Conservation (phyloP, 2,329 filamentous ascomycete species). For the Dactylella cylindrospora region DNA sequence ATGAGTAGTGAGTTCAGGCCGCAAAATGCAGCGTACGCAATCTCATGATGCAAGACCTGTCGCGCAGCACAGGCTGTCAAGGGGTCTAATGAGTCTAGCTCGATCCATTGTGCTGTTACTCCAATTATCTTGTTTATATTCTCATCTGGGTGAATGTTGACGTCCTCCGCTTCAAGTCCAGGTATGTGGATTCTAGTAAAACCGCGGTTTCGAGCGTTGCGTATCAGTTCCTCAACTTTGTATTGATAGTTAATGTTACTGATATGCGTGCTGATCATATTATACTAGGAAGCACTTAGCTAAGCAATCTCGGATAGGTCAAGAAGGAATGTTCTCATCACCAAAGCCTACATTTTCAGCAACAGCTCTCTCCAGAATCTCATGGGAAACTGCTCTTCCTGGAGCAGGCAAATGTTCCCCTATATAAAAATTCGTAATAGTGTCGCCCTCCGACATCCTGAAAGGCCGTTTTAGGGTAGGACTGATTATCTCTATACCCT, state of each 20-base stretch:
- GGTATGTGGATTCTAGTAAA: slow-evolving; percentile 56
- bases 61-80: slow-evolving; percentile 78
- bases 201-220: slow-evolving; percentile 52
- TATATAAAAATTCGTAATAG: slow-evolving; percentile 22
- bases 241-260: slow-evolving; percentile 72
- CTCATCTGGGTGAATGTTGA: slow-evolving; percentile 49
- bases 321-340: background rate
- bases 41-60: slow-evolving; percentile 77
- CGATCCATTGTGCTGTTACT: slow-evolving; percentile 48
- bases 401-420: slow-evolving; percentile 42
- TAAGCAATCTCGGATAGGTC: background rate
- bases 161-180: slow-evolving; percentile 61
- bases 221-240: slow-evolving; percentile 61
- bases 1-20: slow-evolving; percentile 82
- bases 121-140: slow-evolving; percentile 56
- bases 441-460: slow-evolving; percentile 19
- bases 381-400: slow-evolving; percentile 14
- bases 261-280: slow-evolving; percentile 75
- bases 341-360: slow-evolving; percentile 11
- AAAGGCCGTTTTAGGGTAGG: no score
- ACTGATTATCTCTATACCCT: no score
- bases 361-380: slow-evolving; percentile 14
- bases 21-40: slow-evolving; percentile 94
- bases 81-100: slow-evolving; percentile 54
- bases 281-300: slow-evolving; percentile 62